Evolutionary conservation across 1,284 basidiomycete genomes (phyloP).

Genomic region (Irpex sp.): DNA sequence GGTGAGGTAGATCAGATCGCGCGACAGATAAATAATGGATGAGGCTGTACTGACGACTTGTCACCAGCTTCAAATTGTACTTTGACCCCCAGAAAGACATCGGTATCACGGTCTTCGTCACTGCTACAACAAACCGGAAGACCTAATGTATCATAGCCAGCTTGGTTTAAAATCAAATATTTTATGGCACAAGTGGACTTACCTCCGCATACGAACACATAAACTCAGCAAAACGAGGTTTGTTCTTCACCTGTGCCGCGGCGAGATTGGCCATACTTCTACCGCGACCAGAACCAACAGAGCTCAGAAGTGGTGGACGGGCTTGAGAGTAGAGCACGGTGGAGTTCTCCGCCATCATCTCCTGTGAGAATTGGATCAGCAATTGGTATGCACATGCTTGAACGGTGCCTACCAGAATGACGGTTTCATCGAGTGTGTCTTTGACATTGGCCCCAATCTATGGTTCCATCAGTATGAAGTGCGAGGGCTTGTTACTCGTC

Average conservation of each 20-base stretch:
- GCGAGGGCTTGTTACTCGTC: too few species aligned
- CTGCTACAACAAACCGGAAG: slow-evolving; percentile 68
- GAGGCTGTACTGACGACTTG: slow-evolving; percentile 58
- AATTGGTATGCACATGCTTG: neutral
- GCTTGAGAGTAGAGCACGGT: slow-evolving; percentile 57
- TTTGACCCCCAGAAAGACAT: slow-evolving; percentile 83
- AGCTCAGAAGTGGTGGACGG: slow-evolving; percentile 40
- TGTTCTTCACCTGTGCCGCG: slow-evolving; percentile 52
- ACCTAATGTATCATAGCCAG: slow-evolving; percentile 54
- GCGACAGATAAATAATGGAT: neutral
- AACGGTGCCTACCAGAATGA: slow-evolving; percentile 59
- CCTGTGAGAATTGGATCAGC: slow-evolving; percentile 45
- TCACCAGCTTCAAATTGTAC: slow-evolving; percentile 73
- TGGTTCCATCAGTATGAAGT: too few species aligned
- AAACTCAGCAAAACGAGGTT: slow-evolving; percentile 86
- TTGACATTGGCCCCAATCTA: slow-evolving; percentile 41
- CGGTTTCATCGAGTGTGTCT: slow-evolving; percentile 54
- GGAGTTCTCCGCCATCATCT: slow-evolving; percentile 79
- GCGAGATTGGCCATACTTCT: slow-evolving; percentile 53
- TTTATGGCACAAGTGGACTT: slow-evolving; percentile 3
- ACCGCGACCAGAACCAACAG: slow-evolving; percentile 53
- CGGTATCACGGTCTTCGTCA: slow-evolving; percentile 82
- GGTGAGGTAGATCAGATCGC: neutral
- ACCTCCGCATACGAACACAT: slow-evolving; percentile 75
- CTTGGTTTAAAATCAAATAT: too few species aligned